Base-by-base conservation (phyloP, 768 basidiomycete genomes). In the Russula ochroleuca region DNA sequence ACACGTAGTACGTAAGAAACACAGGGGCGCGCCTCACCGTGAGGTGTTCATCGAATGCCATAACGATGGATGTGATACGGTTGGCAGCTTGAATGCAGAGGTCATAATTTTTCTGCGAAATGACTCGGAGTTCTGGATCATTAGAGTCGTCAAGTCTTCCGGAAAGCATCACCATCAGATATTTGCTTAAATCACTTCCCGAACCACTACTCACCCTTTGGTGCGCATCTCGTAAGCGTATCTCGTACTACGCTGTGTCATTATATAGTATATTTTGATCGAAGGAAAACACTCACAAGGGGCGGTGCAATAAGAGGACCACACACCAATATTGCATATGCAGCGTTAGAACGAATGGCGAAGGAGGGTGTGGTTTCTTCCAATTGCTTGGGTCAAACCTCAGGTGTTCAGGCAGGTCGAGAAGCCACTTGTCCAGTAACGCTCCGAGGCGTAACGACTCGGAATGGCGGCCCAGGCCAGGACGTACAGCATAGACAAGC, bases 251-350 rank as follows among this genome's bases (percentile, higher is more conserved):
- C 14, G 33, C 23, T 57, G 61, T n/a, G 57, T 45, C 38, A 57
- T 50, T n/a, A 48, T 28, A 37, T 21, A 28, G 40, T 41, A 43
- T 17, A 19, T 48, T 31, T 31, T 19, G 45, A 56, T 61, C 45
- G 40, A 35, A 19, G 53, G 47, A 56, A 62, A 40, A 13, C 25
- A 78, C 87, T 75, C 72, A 90, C 88, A 91, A 91, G 13, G 90
- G 90, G 19, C 90, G 82, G 72, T 92, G 89, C 55, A 92, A 74
- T 33, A 92, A 71, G 37, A 92, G 72, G 25, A 86, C 83, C 13
- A 88, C 83, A 70, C 87, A 89, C 90, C 90, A 92, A 70, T 91
- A 92, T 69, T 90, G 87, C 88, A 92, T 87, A 70, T 92, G 90
- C 55, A 92, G 75, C 45, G 86, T 87, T 61, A 92, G 74, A 28